These are phyloP conservation scores for Plantago ovata DNA, from an alignment of 257 asterid genomes.

Conservation along the genomic window DNA sequence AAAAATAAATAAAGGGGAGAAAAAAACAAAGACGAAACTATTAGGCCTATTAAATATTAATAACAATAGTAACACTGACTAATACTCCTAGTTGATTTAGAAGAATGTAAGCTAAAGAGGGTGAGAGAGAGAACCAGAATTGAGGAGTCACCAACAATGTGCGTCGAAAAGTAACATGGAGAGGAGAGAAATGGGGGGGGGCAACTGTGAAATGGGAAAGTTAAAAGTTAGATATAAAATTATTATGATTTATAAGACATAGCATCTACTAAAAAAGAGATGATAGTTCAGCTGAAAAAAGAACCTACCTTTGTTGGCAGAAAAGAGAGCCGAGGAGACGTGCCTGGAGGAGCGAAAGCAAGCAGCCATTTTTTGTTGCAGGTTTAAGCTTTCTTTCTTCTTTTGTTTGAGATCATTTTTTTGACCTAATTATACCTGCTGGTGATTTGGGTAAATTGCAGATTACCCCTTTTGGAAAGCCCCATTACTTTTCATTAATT, in stretches of 20 bases:
- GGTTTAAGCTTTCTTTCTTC: background rate
- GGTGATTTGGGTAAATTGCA: too few relatives aligned
- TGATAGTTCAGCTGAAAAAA: background rate
- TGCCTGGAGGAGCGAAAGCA: constrained; percentile 44
- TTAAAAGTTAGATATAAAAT: constrained; percentile 2
- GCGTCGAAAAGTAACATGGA: constrained; percentile 59
- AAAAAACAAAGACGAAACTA: constrained; percentile 1
- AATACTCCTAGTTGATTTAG: background rate
- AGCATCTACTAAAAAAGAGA: background rate
- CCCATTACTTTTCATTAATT: too few relatives aligned
- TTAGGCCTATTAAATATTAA: background rate
- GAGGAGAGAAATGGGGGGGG: too few relatives aligned
- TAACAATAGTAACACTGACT: constrained; percentile 17
- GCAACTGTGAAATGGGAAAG: constrained; percentile 37
- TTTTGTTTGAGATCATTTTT: background rate
- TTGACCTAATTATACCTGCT: too few relatives aligned
- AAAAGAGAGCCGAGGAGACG: constrained; percentile 29
- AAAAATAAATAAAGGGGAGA: background rate
- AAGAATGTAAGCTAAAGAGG: background rate
- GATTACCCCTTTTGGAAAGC: too few relatives aligned
- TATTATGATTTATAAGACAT: constrained; percentile 2
- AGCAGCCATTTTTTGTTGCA: constrained; percentile 46
- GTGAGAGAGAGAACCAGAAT: constrained; percentile 48
- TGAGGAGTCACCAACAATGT: constrained; percentile 63
- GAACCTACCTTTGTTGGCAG: constrained; percentile 48